Base-by-base conservation (phyloP, 108 stramenopile species). In the Fragilaria crotonensis region DNA sequence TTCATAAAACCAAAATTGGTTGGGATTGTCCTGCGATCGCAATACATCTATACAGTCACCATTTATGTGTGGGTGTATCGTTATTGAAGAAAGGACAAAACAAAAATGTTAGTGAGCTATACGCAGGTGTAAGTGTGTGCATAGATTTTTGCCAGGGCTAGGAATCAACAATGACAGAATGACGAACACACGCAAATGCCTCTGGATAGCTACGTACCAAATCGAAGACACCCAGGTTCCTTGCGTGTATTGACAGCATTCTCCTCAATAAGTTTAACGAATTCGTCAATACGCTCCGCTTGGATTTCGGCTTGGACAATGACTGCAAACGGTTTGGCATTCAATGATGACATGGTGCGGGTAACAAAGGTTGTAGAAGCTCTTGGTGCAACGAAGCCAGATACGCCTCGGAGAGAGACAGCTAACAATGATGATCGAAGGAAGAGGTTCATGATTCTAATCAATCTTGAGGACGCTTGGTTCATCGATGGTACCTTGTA, bases 1-100 rank as follows among this genome's bases (percentile, higher is more conserved):
- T 63, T 92, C 90, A 50, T 92, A 92, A 68, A 92, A 92, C 58
- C 75, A 72, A 66, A 88, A 91, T 68, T 86, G 78, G 64, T 84
- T 86, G 0, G 70, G 66, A 45, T 68, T 51, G 33, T 81, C 80
- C 60, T 85, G 80, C 5, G 71, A 68, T 52, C 81, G 79, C 48
- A 92, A 68, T 0, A 92, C 90, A 70, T 92, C 89, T 83, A 31
- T 23, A 5, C 4, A 53, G 51, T 56, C 32, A 47, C 11, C 32
- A 57, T 28, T 25, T 25, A 18, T 20, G 4, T 17, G 53, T 5
- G 18, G 21, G 22, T 17, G 33, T 22, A 54, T 3, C 41, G 25
- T 36, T 23, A 36, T 27, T n/a, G 29, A 20, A n/a, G n/a, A 5
- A 46, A 25, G 4, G 47, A 45, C 5, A 33, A 1, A 52, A 33